phyloP scores from a whole-genome alignment of 805 yeast species.

The Candida patagonica region DNA sequence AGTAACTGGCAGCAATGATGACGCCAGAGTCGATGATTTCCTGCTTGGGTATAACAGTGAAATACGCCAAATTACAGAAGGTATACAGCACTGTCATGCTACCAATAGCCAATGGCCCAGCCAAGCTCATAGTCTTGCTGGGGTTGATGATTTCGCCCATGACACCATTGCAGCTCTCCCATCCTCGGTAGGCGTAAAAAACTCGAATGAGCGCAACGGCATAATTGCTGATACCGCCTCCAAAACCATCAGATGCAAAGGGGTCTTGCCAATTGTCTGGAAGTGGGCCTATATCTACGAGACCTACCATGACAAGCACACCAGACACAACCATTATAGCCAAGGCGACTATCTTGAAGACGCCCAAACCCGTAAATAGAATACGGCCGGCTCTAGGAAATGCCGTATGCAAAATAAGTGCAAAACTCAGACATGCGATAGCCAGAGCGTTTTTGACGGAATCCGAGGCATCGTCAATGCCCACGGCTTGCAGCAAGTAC shows the following conservation, averaged over 20 bases:
- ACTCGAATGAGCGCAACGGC: slow-evolving; percentile 51
- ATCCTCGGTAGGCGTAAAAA: slow-evolving; percentile 57
- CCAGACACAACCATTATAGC: slow-evolving; percentile 43
- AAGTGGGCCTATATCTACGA: slow-evolving; percentile 18
- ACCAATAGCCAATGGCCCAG: slow-evolving; percentile 51
- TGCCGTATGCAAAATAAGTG: slow-evolving; percentile 39
- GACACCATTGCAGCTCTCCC: slow-evolving; percentile 63
- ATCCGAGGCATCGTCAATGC: slow-evolving; percentile 30
- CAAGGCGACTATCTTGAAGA: slow-evolving; percentile 43
- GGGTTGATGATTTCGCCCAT: slow-evolving; percentile 51
- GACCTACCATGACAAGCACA: slow-evolving; percentile 30
- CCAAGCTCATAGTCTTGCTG: slow-evolving; percentile 43
- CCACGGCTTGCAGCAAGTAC: slow-evolving; percentile 39
- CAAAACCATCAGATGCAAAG: slow-evolving; percentile 34
- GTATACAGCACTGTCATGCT: slow-evolving; percentile 46
- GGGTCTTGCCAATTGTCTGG: slow-evolving; percentile 32
- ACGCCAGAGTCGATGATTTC: slow-evolving; percentile 45
- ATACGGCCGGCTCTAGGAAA: slow-evolving; percentile 43
- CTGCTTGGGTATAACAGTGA: slow-evolving; percentile 39
- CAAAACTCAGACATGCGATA: slow-evolving; percentile 37
- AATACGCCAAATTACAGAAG: slow-evolving; percentile 49
- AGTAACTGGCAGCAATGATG: slow-evolving; percentile 53
- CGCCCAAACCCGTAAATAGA: slow-evolving; percentile 46
- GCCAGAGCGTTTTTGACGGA: slow-evolving; percentile 39
- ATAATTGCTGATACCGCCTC: slow-evolving; percentile 39